phyloP scores from a whole-genome alignment of 306 rosid species.

The Cucurbita moschata region DNA sequence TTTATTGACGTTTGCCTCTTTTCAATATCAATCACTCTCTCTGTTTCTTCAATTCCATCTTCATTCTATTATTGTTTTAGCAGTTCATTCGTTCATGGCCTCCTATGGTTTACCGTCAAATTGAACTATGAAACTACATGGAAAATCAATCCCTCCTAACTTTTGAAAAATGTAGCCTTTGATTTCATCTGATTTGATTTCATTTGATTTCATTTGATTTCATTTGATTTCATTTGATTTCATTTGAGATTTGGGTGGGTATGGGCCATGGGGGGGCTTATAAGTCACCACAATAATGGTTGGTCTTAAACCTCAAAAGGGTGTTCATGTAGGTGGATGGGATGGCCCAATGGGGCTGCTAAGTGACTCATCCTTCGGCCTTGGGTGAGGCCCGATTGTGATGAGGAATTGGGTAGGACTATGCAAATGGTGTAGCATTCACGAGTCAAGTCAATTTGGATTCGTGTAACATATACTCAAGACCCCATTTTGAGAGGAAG shows the following conservation, averaged over 20 bases:
- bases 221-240: not conserved
- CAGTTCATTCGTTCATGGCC: not conserved
- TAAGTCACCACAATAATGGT: not conserved
- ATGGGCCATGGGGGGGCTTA: not conserved
- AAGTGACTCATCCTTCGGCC: not conserved
- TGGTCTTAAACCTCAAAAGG: not conserved
- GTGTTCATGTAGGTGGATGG: not conserved
- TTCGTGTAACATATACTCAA: no score
- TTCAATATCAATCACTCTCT: not conserved
- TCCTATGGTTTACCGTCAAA: not conserved
- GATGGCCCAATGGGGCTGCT: not conserved
- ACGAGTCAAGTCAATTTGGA: no score
- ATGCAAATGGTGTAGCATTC: no score
- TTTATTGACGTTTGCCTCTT: not conserved
- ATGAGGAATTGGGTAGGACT: not conserved
- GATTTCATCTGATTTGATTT: not conserved
- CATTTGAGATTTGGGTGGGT: not conserved
- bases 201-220: not conserved
- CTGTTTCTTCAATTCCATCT: not conserved
- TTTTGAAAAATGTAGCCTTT: not conserved
- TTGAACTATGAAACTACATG: not conserved
- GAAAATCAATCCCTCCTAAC: not conserved
- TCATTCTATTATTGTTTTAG: not conserved
- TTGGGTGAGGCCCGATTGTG: not conserved
- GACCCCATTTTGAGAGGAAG: no score